phyloP scores from a whole-genome alignment of 2,329 filamentous ascomycete genomes.

The Aaosphaeria arxii region DNA sequence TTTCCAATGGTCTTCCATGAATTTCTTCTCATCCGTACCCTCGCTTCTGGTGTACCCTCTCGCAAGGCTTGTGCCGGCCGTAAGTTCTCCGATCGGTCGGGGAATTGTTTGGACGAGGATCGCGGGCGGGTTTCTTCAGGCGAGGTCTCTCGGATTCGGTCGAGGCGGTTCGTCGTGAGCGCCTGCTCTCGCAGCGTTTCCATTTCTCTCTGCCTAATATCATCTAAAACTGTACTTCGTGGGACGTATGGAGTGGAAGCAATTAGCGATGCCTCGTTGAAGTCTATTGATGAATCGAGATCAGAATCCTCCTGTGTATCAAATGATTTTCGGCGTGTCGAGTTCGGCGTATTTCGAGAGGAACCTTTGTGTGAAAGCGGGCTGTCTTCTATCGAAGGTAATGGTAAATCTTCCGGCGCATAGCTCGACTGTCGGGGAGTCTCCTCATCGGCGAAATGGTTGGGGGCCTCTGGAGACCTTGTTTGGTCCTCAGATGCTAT shows the following conservation, averaged over 20 bases:
- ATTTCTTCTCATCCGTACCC: constrained; percentile 19
- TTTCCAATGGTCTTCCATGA: constrained; percentile 29
- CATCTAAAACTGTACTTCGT: constrained; percentile 42
- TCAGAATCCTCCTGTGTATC: constrained; percentile 17
- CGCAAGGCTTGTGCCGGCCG: neutral
- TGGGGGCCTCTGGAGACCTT: constrained; percentile 15
- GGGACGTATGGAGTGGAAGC: constrained; percentile 47
- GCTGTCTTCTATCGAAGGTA: constrained; percentile 42
- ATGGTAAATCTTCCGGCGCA: constrained; percentile 21
- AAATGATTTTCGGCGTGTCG: constrained; percentile 11
- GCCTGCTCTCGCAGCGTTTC: constrained; percentile 36
- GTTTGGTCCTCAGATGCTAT: constrained; percentile 29
- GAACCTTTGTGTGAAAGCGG: constrained; percentile 38
- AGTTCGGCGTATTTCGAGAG: constrained; percentile 21
- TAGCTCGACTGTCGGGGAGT: constrained; percentile 7
- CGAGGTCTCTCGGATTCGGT: constrained; percentile 26
- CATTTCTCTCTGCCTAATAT: constrained; percentile 42
- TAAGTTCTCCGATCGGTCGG: neutral
- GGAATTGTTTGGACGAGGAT: constrained; percentile 1
- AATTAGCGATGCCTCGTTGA: constrained; percentile 45
- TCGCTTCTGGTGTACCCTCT: constrained; percentile 4
- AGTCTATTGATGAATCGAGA: constrained; percentile 42
- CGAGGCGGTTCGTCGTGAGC: constrained; percentile 27
- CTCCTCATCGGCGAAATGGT: constrained; percentile 7
- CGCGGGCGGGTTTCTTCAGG: constrained; percentile 21